Evolutionary conservation across 352 stramenopile genomes (phyloP).

Genomic region (Phytophthora foliorum): DNA sequence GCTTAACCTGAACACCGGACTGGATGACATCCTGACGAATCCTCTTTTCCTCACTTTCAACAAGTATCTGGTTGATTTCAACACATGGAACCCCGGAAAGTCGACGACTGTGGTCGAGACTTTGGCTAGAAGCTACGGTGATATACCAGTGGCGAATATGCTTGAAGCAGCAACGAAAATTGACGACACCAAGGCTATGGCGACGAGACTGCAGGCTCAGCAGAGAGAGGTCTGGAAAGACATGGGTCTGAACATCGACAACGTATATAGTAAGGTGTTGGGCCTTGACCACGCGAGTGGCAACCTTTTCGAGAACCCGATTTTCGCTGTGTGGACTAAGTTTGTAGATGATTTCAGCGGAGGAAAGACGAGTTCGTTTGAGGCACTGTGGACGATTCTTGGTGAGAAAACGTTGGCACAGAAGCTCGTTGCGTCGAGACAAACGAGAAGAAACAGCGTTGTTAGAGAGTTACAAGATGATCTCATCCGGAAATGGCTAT

Average conservation of each 20-base stretch:
- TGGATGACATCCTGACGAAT: neutral
- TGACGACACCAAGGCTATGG: neutral
- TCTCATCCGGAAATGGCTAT: too few species aligned
- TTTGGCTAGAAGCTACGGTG: neutral
- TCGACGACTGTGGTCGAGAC: neutral
- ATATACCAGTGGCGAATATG: neutral
- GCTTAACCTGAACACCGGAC: neutral
- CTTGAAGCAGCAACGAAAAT: neutral
- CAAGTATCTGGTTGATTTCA: slow-evolving; percentile 5
- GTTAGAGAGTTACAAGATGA: neutral
- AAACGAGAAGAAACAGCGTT: neutral
- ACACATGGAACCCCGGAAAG: slow-evolving; percentile 4
- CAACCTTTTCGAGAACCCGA: slow-evolving; percentile 3
- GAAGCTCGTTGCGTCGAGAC: neutral
- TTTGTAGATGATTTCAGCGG: neutral
- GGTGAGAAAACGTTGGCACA: neutral
- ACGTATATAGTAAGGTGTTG: neutral
- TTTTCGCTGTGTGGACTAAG: neutral
- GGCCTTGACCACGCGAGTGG: neutral
- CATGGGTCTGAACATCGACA: neutral
- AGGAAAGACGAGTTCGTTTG: neutral
- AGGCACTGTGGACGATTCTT: neutral
- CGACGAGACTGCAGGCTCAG: slow-evolving; percentile 8
- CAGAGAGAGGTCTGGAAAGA: slow-evolving; percentile 5
- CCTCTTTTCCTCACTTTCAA: slow-evolving; percentile 1